These are phyloP conservation scores for Pelargonium cotyledonis DNA, from an alignment of 441 rosid species.

Conservation along the genomic window DNA sequence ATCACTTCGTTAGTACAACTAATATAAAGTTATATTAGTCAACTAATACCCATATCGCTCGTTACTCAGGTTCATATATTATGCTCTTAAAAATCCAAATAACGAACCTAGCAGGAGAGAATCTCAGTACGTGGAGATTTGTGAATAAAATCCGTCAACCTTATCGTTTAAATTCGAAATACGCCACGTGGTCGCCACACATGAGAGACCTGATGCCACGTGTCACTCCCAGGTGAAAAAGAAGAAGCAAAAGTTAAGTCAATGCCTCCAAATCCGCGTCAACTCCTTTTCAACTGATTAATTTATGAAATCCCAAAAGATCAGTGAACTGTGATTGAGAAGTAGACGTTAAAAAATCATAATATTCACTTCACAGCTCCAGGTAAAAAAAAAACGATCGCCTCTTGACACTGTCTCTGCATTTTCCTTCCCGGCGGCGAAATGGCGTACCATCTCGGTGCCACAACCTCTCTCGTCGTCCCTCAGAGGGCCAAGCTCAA, in stretches of 20 bases:
- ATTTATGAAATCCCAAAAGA: not conserved
- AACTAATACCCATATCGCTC: too few relatives aligned
- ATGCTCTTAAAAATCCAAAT: too few relatives aligned
- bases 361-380: constrained; percentile 12
- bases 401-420: not conserved
- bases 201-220: not conserved
- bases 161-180: too few relatives aligned
- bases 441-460: constrained; percentile 49
- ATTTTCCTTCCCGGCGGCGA: not conserved
- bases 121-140: too few relatives aligned
- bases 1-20: too few relatives aligned
- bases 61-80: too few relatives aligned
- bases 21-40: too few relatives aligned
- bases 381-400: too few relatives aligned
- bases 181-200: not conserved
- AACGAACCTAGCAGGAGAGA: too few relatives aligned
- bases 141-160: too few relatives aligned
- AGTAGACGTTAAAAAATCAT: constrained; percentile 7
- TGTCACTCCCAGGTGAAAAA: not conserved
- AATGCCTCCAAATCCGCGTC: constrained; percentile 36
- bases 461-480: constrained; percentile 10
- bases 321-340: constrained; percentile 5
- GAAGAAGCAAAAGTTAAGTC: too few relatives aligned
- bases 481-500: not conserved
- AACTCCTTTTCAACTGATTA: not conserved